Conservation (phyloP, 2,329 filamentous ascomycete genomes). For the Pezicula carpinea region DNA sequence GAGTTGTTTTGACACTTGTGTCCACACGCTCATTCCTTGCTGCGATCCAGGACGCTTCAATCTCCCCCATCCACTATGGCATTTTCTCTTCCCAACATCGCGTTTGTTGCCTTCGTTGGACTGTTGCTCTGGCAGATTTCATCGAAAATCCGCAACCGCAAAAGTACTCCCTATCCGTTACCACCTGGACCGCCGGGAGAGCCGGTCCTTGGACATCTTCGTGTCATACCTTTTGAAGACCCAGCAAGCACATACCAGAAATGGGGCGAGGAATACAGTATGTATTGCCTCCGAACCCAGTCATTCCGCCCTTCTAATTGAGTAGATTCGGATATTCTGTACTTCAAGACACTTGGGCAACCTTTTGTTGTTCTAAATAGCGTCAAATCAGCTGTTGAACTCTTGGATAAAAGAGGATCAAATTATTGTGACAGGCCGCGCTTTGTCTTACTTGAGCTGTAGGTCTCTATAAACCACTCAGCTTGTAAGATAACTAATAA, state of each 20-base stretch:
- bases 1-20: too few relatives aligned
- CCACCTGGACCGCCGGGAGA: too few relatives aligned
- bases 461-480: background rate
- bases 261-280: constrained; percentile 17
- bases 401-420: constrained; percentile 39
- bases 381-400: constrained; percentile 35
- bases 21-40: too few relatives aligned
- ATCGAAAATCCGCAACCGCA: too few relatives aligned
- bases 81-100: too few relatives aligned
- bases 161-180: too few relatives aligned
- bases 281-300: background rate
- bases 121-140: too few relatives aligned
- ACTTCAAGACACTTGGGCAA: constrained; percentile 22
- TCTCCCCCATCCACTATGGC: too few relatives aligned
- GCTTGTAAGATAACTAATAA: background rate
- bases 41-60: too few relatives aligned
- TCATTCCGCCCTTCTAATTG: constrained; percentile 5
- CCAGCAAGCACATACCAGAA: constrained; percentile 1
- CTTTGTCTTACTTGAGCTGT: constrained; percentile 32
- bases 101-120: too few relatives aligned
- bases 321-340: constrained; percentile 27
- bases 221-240: too few relatives aligned
- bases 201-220: too few relatives aligned
- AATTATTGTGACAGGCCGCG: constrained; percentile 41
- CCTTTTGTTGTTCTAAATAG: constrained; percentile 40